Evolutionary conservation across 2,329 filamentous ascomycete species (phyloP).

Genomic region (Tolypocladium amazonense): DNA sequence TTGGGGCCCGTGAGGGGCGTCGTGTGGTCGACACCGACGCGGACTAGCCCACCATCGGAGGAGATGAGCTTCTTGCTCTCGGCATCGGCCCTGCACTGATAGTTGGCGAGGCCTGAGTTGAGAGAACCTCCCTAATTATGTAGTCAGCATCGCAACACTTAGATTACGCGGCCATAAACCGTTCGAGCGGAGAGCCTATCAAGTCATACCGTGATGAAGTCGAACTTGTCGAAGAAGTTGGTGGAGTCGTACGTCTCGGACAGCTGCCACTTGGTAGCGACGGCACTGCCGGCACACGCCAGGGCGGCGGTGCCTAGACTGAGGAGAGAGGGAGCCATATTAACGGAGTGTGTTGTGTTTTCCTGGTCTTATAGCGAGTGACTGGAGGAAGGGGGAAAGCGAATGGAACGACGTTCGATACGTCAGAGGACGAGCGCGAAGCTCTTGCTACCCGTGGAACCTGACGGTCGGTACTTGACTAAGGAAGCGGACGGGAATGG

Average conservation of each 20-base stretch:
- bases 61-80: conserved; percentile 21
- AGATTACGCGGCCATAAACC: neutral
- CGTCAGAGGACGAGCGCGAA: conserved; percentile 28
- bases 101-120: conserved; percentile 55
- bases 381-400: conserved; percentile 13
- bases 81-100: conserved; percentile 24
- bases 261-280: conserved; percentile 24
- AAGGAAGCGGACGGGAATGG: conserved; percentile 10
- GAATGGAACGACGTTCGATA: conserved; percentile 33
- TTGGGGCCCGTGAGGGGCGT: conserved; percentile 12
- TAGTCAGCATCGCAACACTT: neutral
- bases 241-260: conserved; percentile 26
- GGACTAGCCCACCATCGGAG: conserved; percentile 21
- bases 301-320: conserved; percentile 27
- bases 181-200: neutral
- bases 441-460: conserved; percentile 9
- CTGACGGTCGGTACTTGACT: neutral
- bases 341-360: neutral
- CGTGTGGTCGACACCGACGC: conserved; percentile 27
- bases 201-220: conserved; percentile 26
- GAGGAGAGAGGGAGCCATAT: conserved; percentile 31
- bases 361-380: conserved; percentile 6
- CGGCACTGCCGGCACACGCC: conserved; percentile 21
- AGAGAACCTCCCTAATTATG: conserved; percentile 35
- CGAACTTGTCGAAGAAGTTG: conserved; percentile 39